Evolutionary conservation across 805 yeast species (phyloP).

Genomic region (Saccharomycopsis sp.): DNA sequence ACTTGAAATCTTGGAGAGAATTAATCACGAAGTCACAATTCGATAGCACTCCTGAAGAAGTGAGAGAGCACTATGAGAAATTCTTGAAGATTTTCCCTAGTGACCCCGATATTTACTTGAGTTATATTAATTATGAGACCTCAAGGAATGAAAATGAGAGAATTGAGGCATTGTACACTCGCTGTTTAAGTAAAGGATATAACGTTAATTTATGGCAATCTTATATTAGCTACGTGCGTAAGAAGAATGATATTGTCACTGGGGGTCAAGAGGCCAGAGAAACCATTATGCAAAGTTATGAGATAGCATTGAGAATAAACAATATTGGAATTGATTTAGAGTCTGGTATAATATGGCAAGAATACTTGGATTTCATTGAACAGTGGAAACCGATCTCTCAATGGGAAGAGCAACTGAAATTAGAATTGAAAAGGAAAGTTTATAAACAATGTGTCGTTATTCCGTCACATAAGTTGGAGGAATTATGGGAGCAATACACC

Average conservation of each 20-base stretch:
- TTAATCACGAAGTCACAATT: slow-evolving; percentile 44
- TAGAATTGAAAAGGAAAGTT: slow-evolving; percentile 66
- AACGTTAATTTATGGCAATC: slow-evolving; percentile 66
- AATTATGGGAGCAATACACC: slow-evolving; percentile 74
- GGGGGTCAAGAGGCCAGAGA: slow-evolving; percentile 79
- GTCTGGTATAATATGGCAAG: slow-evolving; percentile 70
- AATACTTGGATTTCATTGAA: slow-evolving; percentile 71
- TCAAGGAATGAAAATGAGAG: slow-evolving; percentile 55
- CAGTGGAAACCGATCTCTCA: slow-evolving; percentile 71
- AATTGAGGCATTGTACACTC: slow-evolving; percentile 60
- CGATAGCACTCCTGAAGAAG: slow-evolving; percentile 43
- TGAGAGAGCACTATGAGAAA: slow-evolving; percentile 49
- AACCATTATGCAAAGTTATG: slow-evolving; percentile 72
- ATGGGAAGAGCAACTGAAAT: slow-evolving; percentile 81
- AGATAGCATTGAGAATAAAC: slow-evolving; percentile 68
- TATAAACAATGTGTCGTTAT: slow-evolving; percentile 62
- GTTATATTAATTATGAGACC: slow-evolving; percentile 59
- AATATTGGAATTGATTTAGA: slow-evolving; percentile 74
- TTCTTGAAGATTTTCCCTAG: slow-evolving; percentile 61
- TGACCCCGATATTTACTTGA: slow-evolving; percentile 68
- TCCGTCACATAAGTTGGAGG: slow-evolving; percentile 74
- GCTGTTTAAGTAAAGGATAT: slow-evolving; percentile 54
- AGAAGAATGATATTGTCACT: slow-evolving; percentile 57
- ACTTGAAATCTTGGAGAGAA: slow-evolving; percentile 50
- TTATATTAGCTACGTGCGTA: slow-evolving; percentile 72